These are phyloP conservation scores for Achlya hypogyna DNA, from an alignment of 352 stramenopile species.

Conservation along the genomic window DNA sequence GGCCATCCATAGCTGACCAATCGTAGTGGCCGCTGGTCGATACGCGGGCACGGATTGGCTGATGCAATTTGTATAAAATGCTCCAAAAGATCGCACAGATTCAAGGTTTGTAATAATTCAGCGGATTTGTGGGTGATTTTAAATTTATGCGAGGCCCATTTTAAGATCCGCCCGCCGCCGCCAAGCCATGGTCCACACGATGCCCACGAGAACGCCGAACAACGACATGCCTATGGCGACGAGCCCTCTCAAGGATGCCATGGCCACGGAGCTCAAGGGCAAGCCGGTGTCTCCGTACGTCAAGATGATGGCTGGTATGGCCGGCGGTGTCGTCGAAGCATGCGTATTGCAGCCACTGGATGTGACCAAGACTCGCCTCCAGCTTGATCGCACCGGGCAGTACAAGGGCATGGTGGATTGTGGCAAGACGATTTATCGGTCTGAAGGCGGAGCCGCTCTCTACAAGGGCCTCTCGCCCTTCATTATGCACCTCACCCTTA, in stretches of 20 bases:
- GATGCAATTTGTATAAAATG: no score
- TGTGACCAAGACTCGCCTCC: slow-evolving; percentile 79
- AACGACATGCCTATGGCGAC: slow-evolving; percentile 31
- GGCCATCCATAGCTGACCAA: background rate
- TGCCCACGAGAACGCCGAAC: background rate
- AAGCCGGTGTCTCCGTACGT: slow-evolving; percentile 59
- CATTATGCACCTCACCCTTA: slow-evolving; percentile 84
- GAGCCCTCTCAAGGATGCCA: slow-evolving; percentile 63
- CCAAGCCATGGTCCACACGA: background rate
- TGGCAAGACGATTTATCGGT: slow-evolving; percentile 65
- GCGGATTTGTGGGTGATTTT: background rate
- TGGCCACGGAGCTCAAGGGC: slow-evolving; percentile 63
- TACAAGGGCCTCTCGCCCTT: slow-evolving; percentile 84
- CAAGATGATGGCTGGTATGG: slow-evolving; percentile 83
- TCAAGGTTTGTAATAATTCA: background rate
- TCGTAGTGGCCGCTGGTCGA: background rate
- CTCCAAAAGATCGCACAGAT: background rate
- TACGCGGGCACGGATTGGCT: background rate
- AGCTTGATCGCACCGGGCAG: slow-evolving; percentile 59
- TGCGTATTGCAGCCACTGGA: slow-evolving; percentile 77
- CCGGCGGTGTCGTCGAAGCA: slow-evolving; percentile 74
- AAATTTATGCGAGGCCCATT: slow-evolving; percentile 5
- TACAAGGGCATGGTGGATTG: slow-evolving; percentile 85
- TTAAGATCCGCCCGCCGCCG: no score
- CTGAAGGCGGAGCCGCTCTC: slow-evolving; percentile 57